These are phyloP conservation scores for Perkinsus marinus DNA, from an alignment of 169 alveolate genomes.

Conservation along the genomic window DNA sequence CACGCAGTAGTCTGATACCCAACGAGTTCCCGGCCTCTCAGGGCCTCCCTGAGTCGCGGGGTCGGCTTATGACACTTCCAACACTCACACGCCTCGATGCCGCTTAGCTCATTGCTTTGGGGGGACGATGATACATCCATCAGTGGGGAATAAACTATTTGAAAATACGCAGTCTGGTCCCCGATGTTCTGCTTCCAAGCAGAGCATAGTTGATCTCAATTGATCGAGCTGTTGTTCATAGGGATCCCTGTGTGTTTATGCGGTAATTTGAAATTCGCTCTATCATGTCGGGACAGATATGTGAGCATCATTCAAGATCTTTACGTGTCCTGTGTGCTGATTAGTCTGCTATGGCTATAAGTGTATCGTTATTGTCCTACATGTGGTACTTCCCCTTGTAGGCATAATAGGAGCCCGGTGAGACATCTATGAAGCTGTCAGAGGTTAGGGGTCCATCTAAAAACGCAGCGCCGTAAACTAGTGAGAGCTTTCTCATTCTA, in stretches of 20 bases:
- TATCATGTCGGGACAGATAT: background rate
- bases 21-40: background rate
- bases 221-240: background rate
- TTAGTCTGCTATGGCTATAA: background rate
- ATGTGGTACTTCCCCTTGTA: background rate
- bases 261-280: background rate
- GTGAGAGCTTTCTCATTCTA: background rate
- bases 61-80: background rate
- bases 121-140: background rate
- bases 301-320: background rate
- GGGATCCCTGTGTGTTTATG: background rate
- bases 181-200: no score
- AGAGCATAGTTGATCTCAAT: background rate
- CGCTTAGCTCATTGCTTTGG: background rate
- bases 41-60: background rate
- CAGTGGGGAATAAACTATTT: background rate
- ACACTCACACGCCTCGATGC: background rate
- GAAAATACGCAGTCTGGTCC: background rate
- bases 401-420: background rate
- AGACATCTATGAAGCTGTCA: background rate
- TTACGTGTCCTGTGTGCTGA: background rate
- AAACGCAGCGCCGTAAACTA: background rate
- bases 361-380: background rate
- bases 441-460: background rate
- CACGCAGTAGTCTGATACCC: background rate